Base-by-base conservation (phyloP, 805 yeast species). In the Starmerella apis region DNA sequence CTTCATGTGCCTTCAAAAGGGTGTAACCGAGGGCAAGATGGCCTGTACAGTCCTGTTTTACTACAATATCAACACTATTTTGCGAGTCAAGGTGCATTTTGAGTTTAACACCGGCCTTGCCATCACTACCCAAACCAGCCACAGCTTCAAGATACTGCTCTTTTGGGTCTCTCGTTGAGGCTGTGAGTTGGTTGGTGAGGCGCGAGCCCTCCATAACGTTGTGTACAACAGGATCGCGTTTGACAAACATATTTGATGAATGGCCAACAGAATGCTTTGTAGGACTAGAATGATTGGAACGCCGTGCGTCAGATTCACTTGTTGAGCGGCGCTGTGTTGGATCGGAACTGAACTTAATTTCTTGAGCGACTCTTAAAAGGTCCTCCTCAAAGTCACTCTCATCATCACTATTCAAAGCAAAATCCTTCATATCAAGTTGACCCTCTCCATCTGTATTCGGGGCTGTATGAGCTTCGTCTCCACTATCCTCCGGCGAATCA, bases 11-110 rank as follows among this genome's bases (percentile, higher is more conserved):
- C 55, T 47, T 4, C 67, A 71, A 32, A n/a, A 80, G 58, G 0
- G 75, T 67, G 56, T 59, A 79, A 0, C 84, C 85, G 39, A 80
- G 73, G 3, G 79, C 69, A 46, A 78, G 77, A 43, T 73, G 72
- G 1, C 79, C 80, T 3, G 68, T 65, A 7, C 68, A 73, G 18
- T 68, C 68, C 2, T 59, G 58, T 20, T 67, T 60, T 11, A 70
- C 69, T 2, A 58, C 48, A 14, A 69, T 65, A 16, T 53, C 58
- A 56, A 68, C 58, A 1, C 70, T 68, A 9, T 58, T 50, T 11
- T 45, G 47, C 20, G 64, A 52, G 9, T 69, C 69, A 53, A 70
- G 57, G 54, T 61, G 69, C 48, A 71, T 59, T 35, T 59, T 62
- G 35, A 70, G 53, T 19, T 41, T 27, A 23, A 55, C 37, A 22